Conservation (phyloP, 1,139 yeast species). For the Ogataea hybrid region DNA sequence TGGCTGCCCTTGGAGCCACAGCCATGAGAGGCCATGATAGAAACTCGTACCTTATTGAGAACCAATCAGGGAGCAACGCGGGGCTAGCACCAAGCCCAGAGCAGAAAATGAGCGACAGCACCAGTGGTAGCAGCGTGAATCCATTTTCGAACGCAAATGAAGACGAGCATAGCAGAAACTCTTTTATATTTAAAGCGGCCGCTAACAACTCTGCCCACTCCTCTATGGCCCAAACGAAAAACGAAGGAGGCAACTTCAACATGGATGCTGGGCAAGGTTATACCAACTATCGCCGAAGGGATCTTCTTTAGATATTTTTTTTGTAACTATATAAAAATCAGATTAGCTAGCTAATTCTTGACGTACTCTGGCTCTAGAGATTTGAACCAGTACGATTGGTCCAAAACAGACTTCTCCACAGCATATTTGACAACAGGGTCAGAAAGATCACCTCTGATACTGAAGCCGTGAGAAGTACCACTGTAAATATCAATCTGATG, state of each 20-base stretch:
- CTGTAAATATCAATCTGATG: slow-evolving; percentile 62
- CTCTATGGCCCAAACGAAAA: slow-evolving; percentile 6
- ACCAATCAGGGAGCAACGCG: slow-evolving; percentile 2
- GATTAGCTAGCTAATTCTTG: background rate
- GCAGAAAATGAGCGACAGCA: slow-evolving; percentile 11
- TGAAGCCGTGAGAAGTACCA: slow-evolving; percentile 70
- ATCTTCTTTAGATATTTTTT: slow-evolving; percentile 3
- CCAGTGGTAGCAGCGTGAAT: slow-evolving; percentile 10
- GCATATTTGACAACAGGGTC: slow-evolving; percentile 61
- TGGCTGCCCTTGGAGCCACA: slow-evolving; percentile 85
- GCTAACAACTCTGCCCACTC: slow-evolving; percentile 11
- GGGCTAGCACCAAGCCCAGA: slow-evolving; percentile 14
- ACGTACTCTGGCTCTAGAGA: slow-evolving; percentile 18
- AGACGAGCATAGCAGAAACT: slow-evolving; percentile 15
- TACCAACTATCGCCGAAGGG: slow-evolving; percentile 9
- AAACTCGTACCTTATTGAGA: slow-evolving; percentile 25
- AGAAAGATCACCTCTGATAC: slow-evolving; percentile 69
- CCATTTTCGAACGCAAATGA: slow-evolving; percentile 15
- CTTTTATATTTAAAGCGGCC: slow-evolving; percentile 16
- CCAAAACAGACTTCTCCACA: slow-evolving; percentile 62
- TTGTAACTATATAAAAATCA: background rate
- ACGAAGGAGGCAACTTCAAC: background rate
- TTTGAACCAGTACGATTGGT: slow-evolving; percentile 56
- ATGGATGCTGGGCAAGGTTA: slow-evolving; percentile 2
- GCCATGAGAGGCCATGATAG: slow-evolving; percentile 77